Conservation (phyloP, 768 basidiomycete species). For the Podaxis sp. region DNA sequence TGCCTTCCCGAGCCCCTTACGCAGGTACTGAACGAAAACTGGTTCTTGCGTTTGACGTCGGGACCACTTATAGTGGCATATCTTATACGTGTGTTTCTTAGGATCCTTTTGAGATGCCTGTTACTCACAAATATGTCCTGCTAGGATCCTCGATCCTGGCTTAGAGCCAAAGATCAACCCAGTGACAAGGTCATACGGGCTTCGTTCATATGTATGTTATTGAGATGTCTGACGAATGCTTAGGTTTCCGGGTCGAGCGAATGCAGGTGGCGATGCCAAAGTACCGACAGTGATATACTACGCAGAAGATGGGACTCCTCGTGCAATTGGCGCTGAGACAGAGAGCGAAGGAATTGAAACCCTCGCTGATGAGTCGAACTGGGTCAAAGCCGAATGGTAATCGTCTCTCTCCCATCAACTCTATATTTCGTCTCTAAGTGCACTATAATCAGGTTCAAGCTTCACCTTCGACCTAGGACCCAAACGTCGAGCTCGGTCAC, state of each 20-base stretch:
- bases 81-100: slow-evolving; percentile 32
- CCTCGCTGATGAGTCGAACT: slow-evolving; percentile 42
- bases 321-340: slow-evolving; percentile 46
- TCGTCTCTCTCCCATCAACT: slow-evolving; percentile 20
- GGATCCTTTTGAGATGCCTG: background rate
- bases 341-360: slow-evolving; percentile 34
- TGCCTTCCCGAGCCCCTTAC: slow-evolving; percentile 20
- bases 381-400: slow-evolving; percentile 47
- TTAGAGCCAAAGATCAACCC: slow-evolving; percentile 23
- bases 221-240: background rate
- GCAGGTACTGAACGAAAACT: slow-evolving; percentile 29
- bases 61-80: slow-evolving; percentile 42
- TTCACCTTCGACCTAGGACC: slow-evolving; percentile 19
- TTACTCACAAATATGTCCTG: background rate
- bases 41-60: slow-evolving; percentile 42
- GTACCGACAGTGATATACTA: slow-evolving; percentile 50
- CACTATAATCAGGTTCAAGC: slow-evolving; percentile 28
- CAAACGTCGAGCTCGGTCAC: background rate
- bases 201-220: background rate
- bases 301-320: slow-evolving; percentile 34
- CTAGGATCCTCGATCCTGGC: slow-evolving; percentile 40
- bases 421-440: slow-evolving; percentile 12
- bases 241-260: slow-evolving; percentile 46
- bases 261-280: slow-evolving; percentile 42
- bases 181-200: slow-evolving; percentile 21